Base-by-base conservation (phyloP, 1,139 yeast genomes). In the Saccharomyces uvarum region DNA sequence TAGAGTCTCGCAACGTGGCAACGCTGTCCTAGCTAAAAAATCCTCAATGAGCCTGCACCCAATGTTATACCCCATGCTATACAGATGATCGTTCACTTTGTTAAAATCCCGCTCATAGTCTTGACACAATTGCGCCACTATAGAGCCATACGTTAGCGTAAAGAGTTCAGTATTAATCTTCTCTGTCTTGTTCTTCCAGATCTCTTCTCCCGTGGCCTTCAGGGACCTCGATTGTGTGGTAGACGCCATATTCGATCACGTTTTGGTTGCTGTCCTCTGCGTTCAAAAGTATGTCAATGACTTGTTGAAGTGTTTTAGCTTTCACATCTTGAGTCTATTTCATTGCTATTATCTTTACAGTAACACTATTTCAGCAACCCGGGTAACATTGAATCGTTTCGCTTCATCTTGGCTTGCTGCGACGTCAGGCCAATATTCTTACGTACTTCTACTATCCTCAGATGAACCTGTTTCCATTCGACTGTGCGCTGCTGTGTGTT, bases 31-130 rank as follows among this genome's bases (percentile, higher is more conserved):
- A 47, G 97, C 96, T 47, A 93, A 75, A 65, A 91, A 90, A 69
- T 93, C 99, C 66, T 93, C 99, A 54, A 95, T 88, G 59, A 95
- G 73, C 60, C 99, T 75, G 53, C 89, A 75, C 1, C 99, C 99
- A 51, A 95, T 95, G 69, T 88, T 90, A 70, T 89, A 88, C 0
- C 99, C 99, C 98, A 95, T 93, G 60, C 82, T 81, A 64, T 85
- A 96, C 51, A 95, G 75, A 68, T 91, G 95, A 54, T 77, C 77
- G 70, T 95, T 93, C 53, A 95, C 97, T 63, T 83, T 84, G 11
- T 69, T 70, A 69, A 88, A 91, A 70, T 91, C 88, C 61, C 83
- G 80, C 56, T 83, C 80, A 69, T 81, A 84, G 67, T 93, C 99
- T 57, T 84, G 82, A 67, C 97, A 90, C 53, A 93, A 75, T 68